Conservation (phyloP, 768 basidiomycete genomes). For the Grammothele lineata region DNA sequence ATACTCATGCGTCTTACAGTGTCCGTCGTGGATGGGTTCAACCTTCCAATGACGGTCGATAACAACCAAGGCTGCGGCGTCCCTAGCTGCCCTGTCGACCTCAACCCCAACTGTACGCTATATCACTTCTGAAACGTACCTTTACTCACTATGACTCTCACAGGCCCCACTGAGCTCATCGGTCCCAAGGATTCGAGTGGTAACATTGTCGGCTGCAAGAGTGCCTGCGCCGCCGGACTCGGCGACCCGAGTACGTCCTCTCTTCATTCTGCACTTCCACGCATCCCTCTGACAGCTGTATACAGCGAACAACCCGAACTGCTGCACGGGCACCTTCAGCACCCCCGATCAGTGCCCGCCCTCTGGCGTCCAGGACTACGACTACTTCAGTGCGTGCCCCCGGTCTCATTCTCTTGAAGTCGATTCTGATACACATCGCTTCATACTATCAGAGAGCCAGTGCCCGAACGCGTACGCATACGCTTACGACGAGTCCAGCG, state of each 20-base stretch:
- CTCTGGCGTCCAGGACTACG: slow-evolving; percentile 38
- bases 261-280: no score
- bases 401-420: no score
- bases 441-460: slow-evolving; percentile 19
- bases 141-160: slow-evolving; percentile 8
- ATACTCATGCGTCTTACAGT: no score
- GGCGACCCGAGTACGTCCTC: slow-evolving; percentile 27
- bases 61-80: slow-evolving; percentile 31
- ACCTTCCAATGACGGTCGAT: slow-evolving; percentile 30
- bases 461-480: slow-evolving; percentile 23
- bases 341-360: slow-evolving; percentile 53
- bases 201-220: slow-evolving; percentile 39
- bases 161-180: slow-evolving; percentile 29
- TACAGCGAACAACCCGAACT: slow-evolving; percentile 52
- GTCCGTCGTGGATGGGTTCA: slow-evolving; percentile 30
- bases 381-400: slow-evolving; percentile 34
- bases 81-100: slow-evolving; percentile 33
- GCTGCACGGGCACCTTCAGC: slow-evolving; percentile 53
- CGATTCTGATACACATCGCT: no score
- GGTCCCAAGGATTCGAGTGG: slow-evolving; percentile 31
- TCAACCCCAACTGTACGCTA: slow-evolving; percentile 36
- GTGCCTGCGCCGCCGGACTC: slow-evolving; percentile 35
- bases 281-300: no score
- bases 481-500: slow-evolving; percentile 24
- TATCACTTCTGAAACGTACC: no score